Base-by-base conservation (phyloP, 2,329 filamentous ascomycete species). In the Talaromyces sp. region DNA sequence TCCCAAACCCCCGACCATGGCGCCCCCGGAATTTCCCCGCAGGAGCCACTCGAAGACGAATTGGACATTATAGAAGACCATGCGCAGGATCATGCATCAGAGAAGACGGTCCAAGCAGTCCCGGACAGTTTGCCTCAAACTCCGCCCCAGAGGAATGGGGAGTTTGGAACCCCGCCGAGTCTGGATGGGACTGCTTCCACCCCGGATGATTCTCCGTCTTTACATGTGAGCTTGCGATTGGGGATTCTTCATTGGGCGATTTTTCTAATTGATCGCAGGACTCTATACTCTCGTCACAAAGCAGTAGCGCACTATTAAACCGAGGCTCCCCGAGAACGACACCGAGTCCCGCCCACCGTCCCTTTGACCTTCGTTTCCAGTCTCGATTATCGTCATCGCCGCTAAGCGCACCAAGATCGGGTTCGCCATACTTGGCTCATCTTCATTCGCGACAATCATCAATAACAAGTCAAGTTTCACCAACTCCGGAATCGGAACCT, bases 281-380 rank as follows among this genome's bases (percentile, higher is more conserved):
- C 46, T 85, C 82, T 10, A 56, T 78, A 48, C 64, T 76, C 14
- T 85, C 82, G 17, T 81, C 90, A 4, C 85, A 86, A n/a, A 83
- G 86, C 33, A 91, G 90, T 73, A 91, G 88, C 65, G 77, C 88
- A 33, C 81, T 91, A 24, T 85, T 86, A 3, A 86, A 87, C 32
- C 79, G 87, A 54, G 85, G 85, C 61, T 87, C 87, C 14, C 82
- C 88, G 17, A 81, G 85, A 55, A 74, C 88, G 59, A 91, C 88
- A 62, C 87, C 90, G 13, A 90, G 88, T 14, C 89, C 89, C 17
- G 91, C 90, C 14, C 88, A 97, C 65, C 86, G 93, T 66, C 93
- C 94, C 4, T 99, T 99, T 71, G 94, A 99, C 70, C 86, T 91
- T 58, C 86, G 94, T 51, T 99, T 99, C 74, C 91, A 95, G 69